These are phyloP conservation scores for Plectosphaerella plurivora DNA, from an alignment of 2,329 filamentous ascomycete species.

Conservation along the genomic window DNA sequence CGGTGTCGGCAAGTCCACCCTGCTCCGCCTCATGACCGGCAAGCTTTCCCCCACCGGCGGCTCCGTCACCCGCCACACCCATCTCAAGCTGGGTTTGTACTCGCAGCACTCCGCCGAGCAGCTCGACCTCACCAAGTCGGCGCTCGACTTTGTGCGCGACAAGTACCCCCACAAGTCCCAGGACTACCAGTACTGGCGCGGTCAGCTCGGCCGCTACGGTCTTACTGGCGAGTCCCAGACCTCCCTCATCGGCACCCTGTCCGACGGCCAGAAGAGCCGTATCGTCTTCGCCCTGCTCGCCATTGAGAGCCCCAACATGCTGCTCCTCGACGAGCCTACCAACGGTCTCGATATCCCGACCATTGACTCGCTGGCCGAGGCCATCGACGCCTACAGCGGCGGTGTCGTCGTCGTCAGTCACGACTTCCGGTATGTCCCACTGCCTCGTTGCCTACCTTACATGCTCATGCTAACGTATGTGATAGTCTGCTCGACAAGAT, in stretches of 20 bases:
- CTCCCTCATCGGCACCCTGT: constrained; percentile 94
- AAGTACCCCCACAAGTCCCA: constrained; percentile 87
- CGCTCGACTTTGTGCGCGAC: constrained; percentile 95
- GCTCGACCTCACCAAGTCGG: constrained; percentile 95
- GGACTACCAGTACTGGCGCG: constrained; percentile 99
- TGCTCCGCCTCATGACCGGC: constrained; percentile 94
- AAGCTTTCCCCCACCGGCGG: constrained; percentile 83
- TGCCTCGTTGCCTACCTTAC: not conserved
- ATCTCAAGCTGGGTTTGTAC: constrained; percentile 98
- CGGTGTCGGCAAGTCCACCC: constrained; percentile 97
- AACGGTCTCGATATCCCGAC: constrained; percentile 99
- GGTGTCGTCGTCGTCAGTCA: constrained; percentile 98
- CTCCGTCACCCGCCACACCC: constrained; percentile 84
- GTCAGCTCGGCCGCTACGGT: constrained; percentile 93
- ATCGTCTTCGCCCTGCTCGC: constrained; percentile 96
- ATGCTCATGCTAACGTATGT: constrained; percentile 11
- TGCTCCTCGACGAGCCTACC: constrained; percentile 95
- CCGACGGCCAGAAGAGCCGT: constrained; percentile 95
- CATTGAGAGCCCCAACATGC: constrained; percentile 96
- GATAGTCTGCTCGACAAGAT: constrained; percentile 94
- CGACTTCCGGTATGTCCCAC: constrained; percentile 83
- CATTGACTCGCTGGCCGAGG: constrained; percentile 94
- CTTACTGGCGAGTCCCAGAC: constrained; percentile 92
- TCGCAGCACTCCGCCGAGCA: constrained; percentile 98
- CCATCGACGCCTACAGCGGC: constrained; percentile 92